Base-by-base conservation (phyloP, 139 green algal genomes). In the Chlorella sp. region DNA sequence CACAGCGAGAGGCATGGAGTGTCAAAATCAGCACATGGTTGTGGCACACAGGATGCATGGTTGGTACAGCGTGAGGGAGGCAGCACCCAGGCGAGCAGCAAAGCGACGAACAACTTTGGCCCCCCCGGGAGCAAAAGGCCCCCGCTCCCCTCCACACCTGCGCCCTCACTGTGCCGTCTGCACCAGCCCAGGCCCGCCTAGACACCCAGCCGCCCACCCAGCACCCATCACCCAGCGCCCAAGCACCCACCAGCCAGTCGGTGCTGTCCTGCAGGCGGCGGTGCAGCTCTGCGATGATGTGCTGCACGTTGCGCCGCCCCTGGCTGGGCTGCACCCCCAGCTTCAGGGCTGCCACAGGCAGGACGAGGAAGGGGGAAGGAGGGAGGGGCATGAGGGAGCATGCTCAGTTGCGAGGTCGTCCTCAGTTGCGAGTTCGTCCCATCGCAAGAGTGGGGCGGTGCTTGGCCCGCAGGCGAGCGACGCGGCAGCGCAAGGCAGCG, bases 241-340 rank as follows among this genome's bases (percentile, higher is more conserved):
- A 71, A 89, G 48, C 61, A 85, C 86, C n/a, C 90, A 93, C 89
- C 85, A 94, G 86, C 94, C 94, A 96, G 77, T 95, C 91, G 39
- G 86, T 94, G 40, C 88, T 83, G 11, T 89, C 75, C 60, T 91
- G 88, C 60, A 96, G 92, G 36, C 93, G 93, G 32, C 89, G 71
- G 34, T 93, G 76, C 12, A 95, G 86, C 66, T 93, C 88, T 32
- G 37, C 68, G 40, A 93, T 92, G 42, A 96, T 80, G 57, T 95
- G 94, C n/a, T 48, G 30, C 4, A 90, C 89, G 2, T 90, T 36
- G 2, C 77, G 64, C 26, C 87, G 53, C 21, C 69, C 83, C 26
- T 75, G 42, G 32, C 76, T 73, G 21, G 64, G 61, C 37, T 91
- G 75, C 28, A 93, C 89, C 15, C 89, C 91, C 30, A 83, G 61